Conservation (phyloP, 2,329 filamentous ascomycete species). For the Claviceps sp. region DNA sequence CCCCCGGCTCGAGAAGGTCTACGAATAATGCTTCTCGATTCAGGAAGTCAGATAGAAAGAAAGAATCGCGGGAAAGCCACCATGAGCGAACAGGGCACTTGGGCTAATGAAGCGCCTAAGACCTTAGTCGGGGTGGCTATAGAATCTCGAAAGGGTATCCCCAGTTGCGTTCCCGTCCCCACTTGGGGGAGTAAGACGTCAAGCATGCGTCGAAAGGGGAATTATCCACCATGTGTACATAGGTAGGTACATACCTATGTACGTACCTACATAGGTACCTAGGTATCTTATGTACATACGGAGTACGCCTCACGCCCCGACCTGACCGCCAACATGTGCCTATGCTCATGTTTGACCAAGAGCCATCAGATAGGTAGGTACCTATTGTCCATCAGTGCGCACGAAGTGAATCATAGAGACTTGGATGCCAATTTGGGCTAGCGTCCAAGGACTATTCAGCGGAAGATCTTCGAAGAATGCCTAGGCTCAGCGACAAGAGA, state of each 20-base stretch:
- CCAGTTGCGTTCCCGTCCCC: background rate
- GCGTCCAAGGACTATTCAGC: background rate
- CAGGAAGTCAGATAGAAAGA: constrained; percentile 19
- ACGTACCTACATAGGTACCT: too few species aligned
- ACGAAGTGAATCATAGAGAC: background rate
- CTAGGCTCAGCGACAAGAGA: background rate
- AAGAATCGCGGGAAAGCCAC: constrained; percentile 15
- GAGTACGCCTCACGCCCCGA: background rate
- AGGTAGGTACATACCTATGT: too few species aligned
- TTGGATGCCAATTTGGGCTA: background rate
- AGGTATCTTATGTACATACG: too few species aligned
- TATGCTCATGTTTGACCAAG: background rate
- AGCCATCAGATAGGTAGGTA: background rate
- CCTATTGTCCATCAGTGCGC: background rate
- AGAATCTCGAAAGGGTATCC: background rate
- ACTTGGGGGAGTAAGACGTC: background rate
- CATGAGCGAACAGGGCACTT: constrained; percentile 1
- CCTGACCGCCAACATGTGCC: constrained; percentile 1
- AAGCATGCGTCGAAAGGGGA: background rate
- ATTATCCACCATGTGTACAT: background rate
- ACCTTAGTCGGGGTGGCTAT: background rate
- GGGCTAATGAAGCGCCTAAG: background rate
- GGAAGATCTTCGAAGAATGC: background rate
- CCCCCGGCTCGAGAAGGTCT: constrained; percentile 6
- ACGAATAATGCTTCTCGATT: constrained; percentile 7